Evolutionary conservation across 2,329 filamentous ascomycete species (phyloP).

Genomic region (Curvularia verruculosa): DNA sequence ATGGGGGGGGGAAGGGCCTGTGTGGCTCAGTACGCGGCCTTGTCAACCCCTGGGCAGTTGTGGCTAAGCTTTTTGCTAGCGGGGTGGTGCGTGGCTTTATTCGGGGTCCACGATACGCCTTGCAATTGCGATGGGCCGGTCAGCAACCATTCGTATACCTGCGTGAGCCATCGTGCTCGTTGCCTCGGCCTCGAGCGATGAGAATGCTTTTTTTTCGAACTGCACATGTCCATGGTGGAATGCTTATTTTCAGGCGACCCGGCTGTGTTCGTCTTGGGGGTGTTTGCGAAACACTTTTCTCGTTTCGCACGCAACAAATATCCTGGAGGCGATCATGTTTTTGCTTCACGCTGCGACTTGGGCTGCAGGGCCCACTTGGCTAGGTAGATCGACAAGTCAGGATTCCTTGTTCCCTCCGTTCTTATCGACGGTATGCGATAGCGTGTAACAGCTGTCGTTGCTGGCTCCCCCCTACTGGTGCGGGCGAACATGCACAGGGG

Average conservation of each 20-base stretch:
- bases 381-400: slow-evolving; percentile 4
- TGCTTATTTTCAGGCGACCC: slow-evolving; percentile 1
- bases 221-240: background rate
- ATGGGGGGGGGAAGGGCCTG: background rate
- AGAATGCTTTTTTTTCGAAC: background rate
- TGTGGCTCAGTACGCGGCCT: background rate
- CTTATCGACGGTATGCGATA: background rate
- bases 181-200: background rate
- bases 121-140: background rate
- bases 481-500: background rate
- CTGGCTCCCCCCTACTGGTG: background rate
- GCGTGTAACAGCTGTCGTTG: background rate
- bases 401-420: background rate
- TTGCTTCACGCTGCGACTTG: slow-evolving; percentile 2
- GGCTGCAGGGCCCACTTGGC: slow-evolving; percentile 14
- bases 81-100: background rate
- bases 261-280: slow-evolving; percentile 1
- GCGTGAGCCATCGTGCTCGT: background rate
- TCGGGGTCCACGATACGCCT: background rate
- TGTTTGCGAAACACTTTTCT: background rate
- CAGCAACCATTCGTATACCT: background rate
- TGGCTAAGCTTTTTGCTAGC: slow-evolving; percentile 1
- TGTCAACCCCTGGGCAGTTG: background rate
- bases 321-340: slow-evolving; percentile 11
- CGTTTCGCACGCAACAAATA: background rate